Conservation (phyloP, 2,329 filamentous ascomycete species). For the Fusarium setosum region DNA sequence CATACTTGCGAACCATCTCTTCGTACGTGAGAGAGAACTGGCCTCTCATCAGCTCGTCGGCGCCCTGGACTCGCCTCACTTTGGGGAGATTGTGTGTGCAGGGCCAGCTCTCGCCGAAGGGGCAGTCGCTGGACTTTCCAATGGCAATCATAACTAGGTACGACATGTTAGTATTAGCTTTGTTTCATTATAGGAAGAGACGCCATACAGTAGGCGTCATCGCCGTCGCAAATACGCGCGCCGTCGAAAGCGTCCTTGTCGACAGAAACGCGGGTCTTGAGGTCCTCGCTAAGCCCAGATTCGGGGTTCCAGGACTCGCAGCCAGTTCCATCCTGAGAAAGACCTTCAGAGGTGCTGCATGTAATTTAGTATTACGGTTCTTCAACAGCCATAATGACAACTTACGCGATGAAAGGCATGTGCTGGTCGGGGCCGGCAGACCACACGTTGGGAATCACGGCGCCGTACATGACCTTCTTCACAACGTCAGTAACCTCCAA, state of each 20-base stretch:
- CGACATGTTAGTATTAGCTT: too few species aligned
- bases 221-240: background rate
- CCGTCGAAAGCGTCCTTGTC: background rate
- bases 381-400: background rate
- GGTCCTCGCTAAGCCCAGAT: background rate
- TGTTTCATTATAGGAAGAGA: too few species aligned
- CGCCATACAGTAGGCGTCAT: background rate
- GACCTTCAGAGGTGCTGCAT: background rate
- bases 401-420: background rate
- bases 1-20: background rate
- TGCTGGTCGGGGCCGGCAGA: background rate
- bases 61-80: slow-evolving; percentile 63
- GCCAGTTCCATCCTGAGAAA: background rate
- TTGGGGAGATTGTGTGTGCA: slow-evolving; percentile 47
- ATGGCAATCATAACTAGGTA: background rate
- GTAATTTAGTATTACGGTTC: too few species aligned
- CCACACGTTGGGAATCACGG: background rate
- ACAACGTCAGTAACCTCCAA: background rate
- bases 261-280: background rate
- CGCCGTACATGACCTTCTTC: background rate
- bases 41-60: slow-evolving; percentile 34
- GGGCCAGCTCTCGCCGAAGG: background rate
- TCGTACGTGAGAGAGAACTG: background rate
- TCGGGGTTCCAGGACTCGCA: background rate
- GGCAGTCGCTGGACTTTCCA: background rate